These are phyloP conservation scores for Solidago caesia DNA, from an alignment of 129 eudicot genomes.

Conservation along the genomic window DNA sequence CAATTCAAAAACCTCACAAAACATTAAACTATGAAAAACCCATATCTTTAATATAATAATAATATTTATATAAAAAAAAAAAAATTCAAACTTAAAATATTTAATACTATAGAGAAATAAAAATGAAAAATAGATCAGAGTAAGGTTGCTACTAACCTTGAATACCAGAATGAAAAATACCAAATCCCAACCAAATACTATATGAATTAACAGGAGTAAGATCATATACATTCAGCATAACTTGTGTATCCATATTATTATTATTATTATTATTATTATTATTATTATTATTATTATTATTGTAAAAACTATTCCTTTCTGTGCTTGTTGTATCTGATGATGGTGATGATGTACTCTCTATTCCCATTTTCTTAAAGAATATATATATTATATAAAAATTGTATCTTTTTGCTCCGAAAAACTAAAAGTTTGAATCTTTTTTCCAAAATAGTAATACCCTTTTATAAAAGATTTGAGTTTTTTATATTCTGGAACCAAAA, in stretches of 20 bases:
- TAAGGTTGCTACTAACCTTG: slow-evolving; percentile 36
- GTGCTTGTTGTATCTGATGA: slow-evolving; percentile 26
- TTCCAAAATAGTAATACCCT: no score
- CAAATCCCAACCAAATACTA: slow-evolving; percentile 46
- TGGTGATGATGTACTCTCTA: slow-evolving; percentile 21
- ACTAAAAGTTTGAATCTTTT: no score
- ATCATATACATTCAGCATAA: slow-evolving; percentile 47
- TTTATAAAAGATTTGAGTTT: no score
- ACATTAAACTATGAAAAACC: not conserved
- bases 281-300: not conserved
- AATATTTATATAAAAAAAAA: not conserved
- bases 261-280: not conserved
- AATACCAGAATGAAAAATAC: slow-evolving; percentile 58
- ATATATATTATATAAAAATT: no score
- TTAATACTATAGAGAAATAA: not conserved
- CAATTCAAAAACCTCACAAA: not conserved
- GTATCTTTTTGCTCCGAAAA: no score
- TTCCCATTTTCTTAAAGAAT: slow-evolving; percentile 18
- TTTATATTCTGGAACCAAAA: no score
- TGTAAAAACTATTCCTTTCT: not conserved
- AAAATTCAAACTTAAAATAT: not conserved
- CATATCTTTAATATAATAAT: slow-evolving; percentile 1
- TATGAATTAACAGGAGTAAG: slow-evolving; percentile 48
- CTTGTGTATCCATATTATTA: slow-evolving; percentile 27
- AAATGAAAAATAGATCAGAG: slow-evolving; percentile 11